Conservation (phyloP, 441 rosid genomes). For the Eruca vesicaria region DNA sequence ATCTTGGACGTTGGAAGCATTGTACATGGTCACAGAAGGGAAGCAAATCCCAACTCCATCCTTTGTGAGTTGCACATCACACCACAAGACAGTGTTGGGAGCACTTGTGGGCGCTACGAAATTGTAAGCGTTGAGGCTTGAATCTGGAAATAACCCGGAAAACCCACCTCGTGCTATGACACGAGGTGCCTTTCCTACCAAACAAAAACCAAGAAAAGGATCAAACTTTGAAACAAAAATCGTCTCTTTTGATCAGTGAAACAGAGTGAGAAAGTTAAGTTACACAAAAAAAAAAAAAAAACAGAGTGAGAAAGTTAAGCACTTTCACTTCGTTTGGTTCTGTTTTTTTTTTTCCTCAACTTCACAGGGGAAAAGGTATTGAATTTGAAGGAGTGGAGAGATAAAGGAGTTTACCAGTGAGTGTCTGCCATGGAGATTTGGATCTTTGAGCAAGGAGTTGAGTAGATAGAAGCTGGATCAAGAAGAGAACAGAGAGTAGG, state of each 20-base stretch:
- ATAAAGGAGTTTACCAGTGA: conserved; percentile 41
- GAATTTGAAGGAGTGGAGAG: neutral
- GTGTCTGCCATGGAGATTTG: conserved; percentile 54
- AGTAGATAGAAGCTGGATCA: conserved; percentile 41
- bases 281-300: too few relatives aligned
- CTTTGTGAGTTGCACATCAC: conserved; percentile 85
- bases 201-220: neutral
- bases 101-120: conserved; percentile 40
- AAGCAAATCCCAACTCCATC: conserved; percentile 74
- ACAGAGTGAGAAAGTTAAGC: neutral
- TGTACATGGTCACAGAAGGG: conserved; percentile 55
- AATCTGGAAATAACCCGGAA: conserved; percentile 79
- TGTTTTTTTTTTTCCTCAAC: neutral
- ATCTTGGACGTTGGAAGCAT: conserved; percentile 29
- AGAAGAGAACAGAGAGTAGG: conserved; percentile 29
- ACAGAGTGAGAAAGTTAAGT: neutral
- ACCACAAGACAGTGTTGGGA: conserved; percentile 51
- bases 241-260: neutral
- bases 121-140: conserved; percentile 51
- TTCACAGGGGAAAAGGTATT: neutral
- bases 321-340: neutral
- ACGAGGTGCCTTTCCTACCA: conserved; percentile 54
- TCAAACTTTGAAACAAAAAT: neutral
- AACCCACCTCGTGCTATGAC: conserved; percentile 87
- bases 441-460: conserved; percentile 69